Conservation (phyloP, 768 basidiomycete species). For the Russula vinacea region DNA sequence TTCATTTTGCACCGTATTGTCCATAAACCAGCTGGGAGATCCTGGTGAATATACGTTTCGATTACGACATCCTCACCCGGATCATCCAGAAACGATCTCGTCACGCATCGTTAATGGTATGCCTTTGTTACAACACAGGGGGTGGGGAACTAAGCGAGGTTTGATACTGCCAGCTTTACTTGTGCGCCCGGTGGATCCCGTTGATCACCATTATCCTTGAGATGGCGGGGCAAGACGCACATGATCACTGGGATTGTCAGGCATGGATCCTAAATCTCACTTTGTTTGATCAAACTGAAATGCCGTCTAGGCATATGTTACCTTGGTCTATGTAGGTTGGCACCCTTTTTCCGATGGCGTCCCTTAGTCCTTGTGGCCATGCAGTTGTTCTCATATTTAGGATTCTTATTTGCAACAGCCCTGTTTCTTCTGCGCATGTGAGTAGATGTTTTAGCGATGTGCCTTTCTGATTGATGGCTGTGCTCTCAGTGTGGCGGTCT, state of each 20-base stretch:
- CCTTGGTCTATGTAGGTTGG: not conserved
- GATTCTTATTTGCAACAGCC: not conserved
- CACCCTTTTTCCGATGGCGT: not conserved
- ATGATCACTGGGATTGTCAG: not conserved
- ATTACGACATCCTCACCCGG: constrained; percentile 4
- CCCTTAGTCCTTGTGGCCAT: not conserved
- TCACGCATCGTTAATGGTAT: constrained; percentile 8
- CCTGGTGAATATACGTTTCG: constrained; percentile 14
- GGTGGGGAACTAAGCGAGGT: not conserved
- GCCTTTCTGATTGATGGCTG: not conserved
- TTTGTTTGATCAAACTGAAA: not conserved
- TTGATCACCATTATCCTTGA: not conserved
- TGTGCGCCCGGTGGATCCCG: not conserved
- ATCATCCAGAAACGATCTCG: not conserved
- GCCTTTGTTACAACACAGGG: not conserved
- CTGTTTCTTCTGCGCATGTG: not conserved
- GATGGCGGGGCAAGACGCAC: not conserved
- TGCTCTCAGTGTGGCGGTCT: not conserved
- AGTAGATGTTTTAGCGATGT: not conserved
- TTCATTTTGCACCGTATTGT: not conserved
- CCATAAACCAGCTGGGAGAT: constrained; percentile 22
- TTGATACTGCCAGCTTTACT: not conserved
- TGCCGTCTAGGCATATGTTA: not conserved
- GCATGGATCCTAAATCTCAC: not conserved
- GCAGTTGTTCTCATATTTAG: not conserved